Percentiles rank a stretch among this genome's conserved stretches.
Conservation (phyloP, 1,284 basidiomycete genomes). For the Leccinum solheimii region DNA sequence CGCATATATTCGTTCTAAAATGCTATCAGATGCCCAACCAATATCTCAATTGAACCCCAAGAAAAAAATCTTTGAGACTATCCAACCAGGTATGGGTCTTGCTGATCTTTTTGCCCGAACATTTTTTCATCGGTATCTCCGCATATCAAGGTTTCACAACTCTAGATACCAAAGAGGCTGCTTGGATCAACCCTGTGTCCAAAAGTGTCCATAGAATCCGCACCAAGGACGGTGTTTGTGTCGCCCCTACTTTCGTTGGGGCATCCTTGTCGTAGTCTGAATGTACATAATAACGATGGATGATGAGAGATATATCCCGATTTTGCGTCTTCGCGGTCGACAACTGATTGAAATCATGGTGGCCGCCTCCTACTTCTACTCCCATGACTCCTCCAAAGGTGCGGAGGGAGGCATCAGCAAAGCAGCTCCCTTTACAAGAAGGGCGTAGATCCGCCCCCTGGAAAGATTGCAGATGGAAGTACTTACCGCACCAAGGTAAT, state of each 20-base stretch:
- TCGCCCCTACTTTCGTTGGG: constrained; percentile 80
- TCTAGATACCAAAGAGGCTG: constrained; percentile 81
- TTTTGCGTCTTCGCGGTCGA: background rate
- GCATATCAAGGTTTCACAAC: constrained; percentile 73
- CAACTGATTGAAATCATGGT: too few species aligned
- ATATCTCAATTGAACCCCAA: constrained; percentile 90
- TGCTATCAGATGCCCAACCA: constrained; percentile 60
- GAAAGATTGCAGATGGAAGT: too few species aligned
- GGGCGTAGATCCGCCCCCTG: too few species aligned
- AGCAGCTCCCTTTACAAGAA: too few species aligned
- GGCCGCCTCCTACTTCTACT: too few species aligned
- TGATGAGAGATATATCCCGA: background rate
- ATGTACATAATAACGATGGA: background rate
- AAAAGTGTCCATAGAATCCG: constrained; percentile 81
- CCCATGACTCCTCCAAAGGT: too few species aligned
- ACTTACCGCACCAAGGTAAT: too few species aligned
- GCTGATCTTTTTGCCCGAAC: background rate
- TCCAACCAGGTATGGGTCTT: constrained; percentile 72
- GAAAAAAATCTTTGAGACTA: constrained; percentile 96
- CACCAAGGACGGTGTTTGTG: constrained; percentile 81
- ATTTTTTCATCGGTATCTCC: constrained; percentile 6
- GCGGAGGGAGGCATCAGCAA: too few species aligned
- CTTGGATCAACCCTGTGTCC: constrained; percentile 88
- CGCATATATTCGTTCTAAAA: background rate
- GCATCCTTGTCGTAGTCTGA: constrained; percentile 77